Evolutionary conservation across 2,329 filamentous ascomycete species (phyloP).

Genomic region (Chrysoporthe cubensis): DNA sequence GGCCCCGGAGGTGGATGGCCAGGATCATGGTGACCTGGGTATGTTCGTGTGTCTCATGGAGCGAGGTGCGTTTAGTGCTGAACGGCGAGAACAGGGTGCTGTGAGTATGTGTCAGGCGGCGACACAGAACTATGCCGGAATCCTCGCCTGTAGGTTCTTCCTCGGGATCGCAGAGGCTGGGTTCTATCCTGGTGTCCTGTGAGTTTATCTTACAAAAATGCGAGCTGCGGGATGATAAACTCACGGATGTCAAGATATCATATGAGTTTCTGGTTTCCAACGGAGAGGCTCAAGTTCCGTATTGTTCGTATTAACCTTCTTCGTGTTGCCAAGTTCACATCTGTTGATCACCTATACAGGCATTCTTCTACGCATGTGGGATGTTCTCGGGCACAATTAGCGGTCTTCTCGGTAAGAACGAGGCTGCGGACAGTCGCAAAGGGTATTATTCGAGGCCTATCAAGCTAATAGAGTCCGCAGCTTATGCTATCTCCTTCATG

Average conservation of each 20-base stretch:
- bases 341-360: conserved; percentile 22
- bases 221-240: not conserved
- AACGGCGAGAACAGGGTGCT: conserved; percentile 21
- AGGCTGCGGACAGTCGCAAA: too few relatives aligned
- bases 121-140: conserved; percentile 33
- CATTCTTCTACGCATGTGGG: conserved; percentile 40
- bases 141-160: conserved; percentile 36
- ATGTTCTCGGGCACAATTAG: conserved; percentile 40
- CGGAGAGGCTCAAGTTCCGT: conserved; percentile 37
- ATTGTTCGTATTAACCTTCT: conserved; percentile 31
- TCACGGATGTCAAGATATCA: conserved; percentile 31
- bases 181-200: conserved; percentile 37
- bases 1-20: conserved; percentile 34
- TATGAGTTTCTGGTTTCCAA: conserved; percentile 40
- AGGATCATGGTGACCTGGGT: conserved; percentile 36
- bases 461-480: conserved; percentile 17
- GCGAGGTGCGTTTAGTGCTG: not conserved
- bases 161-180: conserved; percentile 37
- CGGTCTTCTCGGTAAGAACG: conserved; percentile 32
- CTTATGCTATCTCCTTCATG: conserved; percentile 37
- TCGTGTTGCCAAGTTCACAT: not conserved
- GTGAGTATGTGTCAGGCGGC: conserved; percentile 34
- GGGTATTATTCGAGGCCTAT: too few relatives aligned
- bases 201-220: not conserved
- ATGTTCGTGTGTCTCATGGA: not conserved